Evolutionary conservation across 2,329 filamentous ascomycete species (phyloP).

Genomic region (Cladosporium sp.): DNA sequence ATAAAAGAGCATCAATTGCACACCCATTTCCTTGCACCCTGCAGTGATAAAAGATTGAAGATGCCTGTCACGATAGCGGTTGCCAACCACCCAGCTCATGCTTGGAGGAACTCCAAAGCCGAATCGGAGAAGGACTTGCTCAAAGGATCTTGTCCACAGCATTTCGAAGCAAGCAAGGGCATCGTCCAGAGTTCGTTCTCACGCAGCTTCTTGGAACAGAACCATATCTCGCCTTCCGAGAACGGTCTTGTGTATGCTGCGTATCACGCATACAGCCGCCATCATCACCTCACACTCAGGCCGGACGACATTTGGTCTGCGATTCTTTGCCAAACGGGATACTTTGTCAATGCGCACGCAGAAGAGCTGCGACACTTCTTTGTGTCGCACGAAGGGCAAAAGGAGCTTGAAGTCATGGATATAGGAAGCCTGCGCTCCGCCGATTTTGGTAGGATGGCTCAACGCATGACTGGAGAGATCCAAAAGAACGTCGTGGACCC

Average conservation of each 20-base stretch:
- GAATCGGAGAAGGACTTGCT: no score
- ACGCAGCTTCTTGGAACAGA: slow-evolving; percentile 4
- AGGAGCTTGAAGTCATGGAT: slow-evolving; percentile 33
- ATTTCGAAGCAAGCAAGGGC: no score
- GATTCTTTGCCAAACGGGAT: slow-evolving; percentile 44
- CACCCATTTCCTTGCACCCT: no score
- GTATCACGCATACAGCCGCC: slow-evolving; percentile 43
- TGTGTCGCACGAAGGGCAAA: slow-evolving; percentile 38
- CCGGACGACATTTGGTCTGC: slow-evolving; percentile 51
- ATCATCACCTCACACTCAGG: slow-evolving; percentile 43
- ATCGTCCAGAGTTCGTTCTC: no score
- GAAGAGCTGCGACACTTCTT: slow-evolving; percentile 41
- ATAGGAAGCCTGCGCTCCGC: slow-evolving; percentile 13
- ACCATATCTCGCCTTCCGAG: slow-evolving; percentile 21
- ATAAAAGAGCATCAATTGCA: no score
- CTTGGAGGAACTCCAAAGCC: no score
- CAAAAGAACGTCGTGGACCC: slow-evolving; percentile 38
- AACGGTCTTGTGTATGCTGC: slow-evolving; percentile 40
- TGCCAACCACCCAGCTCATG: no score
- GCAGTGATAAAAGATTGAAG: no score
- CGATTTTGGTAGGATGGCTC: slow-evolving; percentile 29
- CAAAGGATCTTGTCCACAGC: no score
- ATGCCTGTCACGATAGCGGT: no score
- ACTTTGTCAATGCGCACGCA: slow-evolving; percentile 43
- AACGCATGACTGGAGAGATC: slow-evolving; percentile 35